Evolutionary conservation across 805 yeast species (phyloP), one percentile per base, ranked within the genome.

Genomic region (Scheffersomyces lignosus): DNA sequence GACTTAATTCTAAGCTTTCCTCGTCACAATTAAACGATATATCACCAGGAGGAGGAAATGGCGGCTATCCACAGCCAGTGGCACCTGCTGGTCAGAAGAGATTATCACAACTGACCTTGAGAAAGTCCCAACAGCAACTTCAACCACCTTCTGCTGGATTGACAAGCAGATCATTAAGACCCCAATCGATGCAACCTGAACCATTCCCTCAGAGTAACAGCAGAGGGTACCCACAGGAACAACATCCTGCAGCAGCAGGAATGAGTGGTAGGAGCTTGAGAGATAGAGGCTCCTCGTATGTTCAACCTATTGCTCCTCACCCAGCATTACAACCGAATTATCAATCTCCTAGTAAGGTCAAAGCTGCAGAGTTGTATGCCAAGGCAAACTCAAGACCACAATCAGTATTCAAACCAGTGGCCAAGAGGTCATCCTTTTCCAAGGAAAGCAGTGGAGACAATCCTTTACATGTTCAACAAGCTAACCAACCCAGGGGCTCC

Each of bases 1-100:
- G 89, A 40, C 54, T 83, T 38, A 85, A 85, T 59, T 83, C 91
- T 1, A 73, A 75, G 41, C 55, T 78, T 52, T 71, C 80, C 5
- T 48, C 73, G 0, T 46, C 68, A 4, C 63, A 69, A 34, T 60
- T 71, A 44, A 41, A 37, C 18, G 65, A 60, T n/a, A 16, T 42
- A 16, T 39, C 18, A 16, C 9, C 15, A n/a, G 33, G 30, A 7
- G 8, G 41, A 18, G 37, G 41, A 7, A 20, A 20, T 20, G 24
- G 24, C 9, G 24, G 9, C 7, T 20, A 20, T 10, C 24, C 24
- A 20, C 24, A 20, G 24, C 7, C 10, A 7, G 10, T 7, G 7
- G 24, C 24, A 7, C 9, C 24, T 20, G 9, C 7, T 7, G 10
- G 10, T 20, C 24, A 20, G 10, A 54, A 45, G 36, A 41, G 56